phyloP scores from a whole-genome alignment of 257 asterid genomes.

The Salvia rosmarinus region DNA sequence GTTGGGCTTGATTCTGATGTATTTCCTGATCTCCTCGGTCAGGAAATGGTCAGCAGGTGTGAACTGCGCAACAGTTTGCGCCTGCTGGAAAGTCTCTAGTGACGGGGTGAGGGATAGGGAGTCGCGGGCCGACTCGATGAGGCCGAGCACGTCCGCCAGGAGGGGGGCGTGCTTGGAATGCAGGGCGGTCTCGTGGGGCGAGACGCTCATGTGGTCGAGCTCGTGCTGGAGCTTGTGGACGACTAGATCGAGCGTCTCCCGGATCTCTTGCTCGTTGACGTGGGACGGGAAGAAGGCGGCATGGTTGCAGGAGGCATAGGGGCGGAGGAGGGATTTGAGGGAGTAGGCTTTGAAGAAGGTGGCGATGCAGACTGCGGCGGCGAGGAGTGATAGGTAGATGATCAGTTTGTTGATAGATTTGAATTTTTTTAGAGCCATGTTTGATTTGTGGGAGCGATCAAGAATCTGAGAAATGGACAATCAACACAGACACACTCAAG shows the following conservation, averaged over 20 bases:
- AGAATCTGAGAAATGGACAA: background rate
- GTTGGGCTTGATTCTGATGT: constrained; percentile 56
- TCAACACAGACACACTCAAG: constrained; percentile 3
- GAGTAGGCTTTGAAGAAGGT: constrained; percentile 51
- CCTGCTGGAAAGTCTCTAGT: background rate
- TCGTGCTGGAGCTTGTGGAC: constrained; percentile 45
- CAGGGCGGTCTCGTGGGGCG: constrained; percentile 24
- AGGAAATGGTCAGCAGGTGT: constrained; percentile 42
- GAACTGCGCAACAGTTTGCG: no score
- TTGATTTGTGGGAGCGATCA: background rate
- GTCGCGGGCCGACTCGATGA: constrained; percentile 39
- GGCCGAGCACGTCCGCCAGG: constrained; percentile 60
- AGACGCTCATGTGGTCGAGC: constrained; percentile 38
- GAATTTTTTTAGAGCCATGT: constrained; percentile 39
- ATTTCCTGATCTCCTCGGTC: constrained; percentile 59
- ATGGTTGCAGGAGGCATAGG: constrained; percentile 38
- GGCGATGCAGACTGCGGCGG: constrained; percentile 39
- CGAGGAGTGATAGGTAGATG: constrained; percentile 34
- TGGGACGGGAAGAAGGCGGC: background rate
- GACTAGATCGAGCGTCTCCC: constrained; percentile 34
- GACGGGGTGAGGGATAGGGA: constrained; percentile 18
- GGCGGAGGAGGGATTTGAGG: constrained; percentile 39
- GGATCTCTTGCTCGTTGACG: constrained; percentile 14
- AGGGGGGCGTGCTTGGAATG: constrained; percentile 42
- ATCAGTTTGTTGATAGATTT: constrained; percentile 43